Evolutionary conservation across 2,329 filamentous ascomycete species (phyloP).

Genomic region (Clonostachys chloroleuca): DNA sequence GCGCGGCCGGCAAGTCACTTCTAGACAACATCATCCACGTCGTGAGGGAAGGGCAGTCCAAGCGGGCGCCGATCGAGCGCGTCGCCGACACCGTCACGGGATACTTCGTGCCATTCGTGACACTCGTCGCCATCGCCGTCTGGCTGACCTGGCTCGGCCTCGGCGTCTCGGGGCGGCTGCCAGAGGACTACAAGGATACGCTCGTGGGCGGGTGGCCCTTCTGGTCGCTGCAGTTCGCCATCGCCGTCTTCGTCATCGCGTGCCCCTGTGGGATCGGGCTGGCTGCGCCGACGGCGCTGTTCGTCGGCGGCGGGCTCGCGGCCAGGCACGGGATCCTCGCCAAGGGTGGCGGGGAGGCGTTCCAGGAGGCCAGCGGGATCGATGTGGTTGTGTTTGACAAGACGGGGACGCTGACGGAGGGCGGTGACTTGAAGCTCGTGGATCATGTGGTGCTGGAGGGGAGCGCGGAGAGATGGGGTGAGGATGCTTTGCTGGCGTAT

Average conservation of each 20-base stretch:
- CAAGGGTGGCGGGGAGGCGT: conserved; percentile 77
- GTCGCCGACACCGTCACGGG: conserved; percentile 69
- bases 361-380: conserved; percentile 65
- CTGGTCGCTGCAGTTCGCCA: conserved; percentile 78
- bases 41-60: conserved; percentile 73
- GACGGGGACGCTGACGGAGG: conserved; percentile 67
- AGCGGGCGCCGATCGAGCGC: conserved; percentile 70
- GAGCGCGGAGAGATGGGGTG: conserved; percentile 11
- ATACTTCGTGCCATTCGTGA: conserved; percentile 74
- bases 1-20: conserved; percentile 66
- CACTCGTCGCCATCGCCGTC: conserved; percentile 62
- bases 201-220: conserved; percentile 62
- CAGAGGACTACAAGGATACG: conserved; percentile 37
- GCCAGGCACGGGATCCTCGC: conserved; percentile 77
- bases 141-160: conserved; percentile 70
- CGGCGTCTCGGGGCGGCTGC: conserved; percentile 43
- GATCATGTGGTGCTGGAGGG: conserved; percentile 34
- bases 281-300: conserved; percentile 81
- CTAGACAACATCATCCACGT: conserved; percentile 75
- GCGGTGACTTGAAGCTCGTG: conserved; percentile 51
- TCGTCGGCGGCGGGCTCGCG: conserved; percentile 76
- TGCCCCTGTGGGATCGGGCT: conserved; percentile 82
- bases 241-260: conserved; percentile 82
- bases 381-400: conserved; percentile 73
- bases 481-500: conserved; percentile 16